These are phyloP conservation scores for Populus hybrid DNA, from an alignment of 441 rosid species.

Conservation along the genomic window DNA sequence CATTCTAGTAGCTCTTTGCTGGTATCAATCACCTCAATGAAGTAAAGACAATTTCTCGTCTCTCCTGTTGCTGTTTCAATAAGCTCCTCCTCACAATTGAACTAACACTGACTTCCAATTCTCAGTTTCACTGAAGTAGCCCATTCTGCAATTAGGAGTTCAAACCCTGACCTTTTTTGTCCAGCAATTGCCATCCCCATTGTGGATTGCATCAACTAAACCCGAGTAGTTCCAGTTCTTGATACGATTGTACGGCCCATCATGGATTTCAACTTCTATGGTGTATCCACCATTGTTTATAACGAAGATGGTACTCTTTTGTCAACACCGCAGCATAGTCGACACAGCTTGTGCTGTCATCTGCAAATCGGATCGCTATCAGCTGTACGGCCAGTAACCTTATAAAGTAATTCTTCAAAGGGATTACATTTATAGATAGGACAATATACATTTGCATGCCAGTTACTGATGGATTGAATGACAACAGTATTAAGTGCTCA, in stretches of 20 bases:
- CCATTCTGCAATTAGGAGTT: neutral
- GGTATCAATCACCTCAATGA: constrained; percentile 72
- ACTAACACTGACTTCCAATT: constrained; percentile 26
- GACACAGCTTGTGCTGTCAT: constrained; percentile 69
- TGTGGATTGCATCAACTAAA: constrained; percentile 61
- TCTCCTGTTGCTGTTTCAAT: constrained; percentile 39
- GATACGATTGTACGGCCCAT: constrained; percentile 77
- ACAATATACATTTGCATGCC: neutral
- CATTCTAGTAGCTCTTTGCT: constrained; percentile 48
- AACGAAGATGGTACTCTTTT: constrained; percentile 58
- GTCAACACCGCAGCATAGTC: constrained; percentile 64
- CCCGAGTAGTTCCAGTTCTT: constrained; percentile 80
- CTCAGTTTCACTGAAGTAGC: constrained; percentile 24
- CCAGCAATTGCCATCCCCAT: constrained; percentile 70
- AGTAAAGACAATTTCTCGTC: constrained; percentile 58
- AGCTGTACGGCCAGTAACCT: constrained; percentile 4
- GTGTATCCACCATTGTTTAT: constrained; percentile 83
- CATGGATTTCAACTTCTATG: constrained; percentile 73
- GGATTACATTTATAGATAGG: constrained; percentile 20
- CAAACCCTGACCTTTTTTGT: constrained; percentile 41
- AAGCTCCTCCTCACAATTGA: constrained; percentile 53
- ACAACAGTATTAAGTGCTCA: neutral
- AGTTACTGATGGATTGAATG: neutral
- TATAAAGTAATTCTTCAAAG: constrained; percentile 26
- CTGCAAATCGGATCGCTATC: constrained; percentile 17